A percentile compares a stretch with the other conserved stretches of the same genome.
These are phyloP conservation scores for Stemphylium lycopersici DNA, from an alignment of 2,329 filamentous ascomycete genomes.

Conservation along the genomic window DNA sequence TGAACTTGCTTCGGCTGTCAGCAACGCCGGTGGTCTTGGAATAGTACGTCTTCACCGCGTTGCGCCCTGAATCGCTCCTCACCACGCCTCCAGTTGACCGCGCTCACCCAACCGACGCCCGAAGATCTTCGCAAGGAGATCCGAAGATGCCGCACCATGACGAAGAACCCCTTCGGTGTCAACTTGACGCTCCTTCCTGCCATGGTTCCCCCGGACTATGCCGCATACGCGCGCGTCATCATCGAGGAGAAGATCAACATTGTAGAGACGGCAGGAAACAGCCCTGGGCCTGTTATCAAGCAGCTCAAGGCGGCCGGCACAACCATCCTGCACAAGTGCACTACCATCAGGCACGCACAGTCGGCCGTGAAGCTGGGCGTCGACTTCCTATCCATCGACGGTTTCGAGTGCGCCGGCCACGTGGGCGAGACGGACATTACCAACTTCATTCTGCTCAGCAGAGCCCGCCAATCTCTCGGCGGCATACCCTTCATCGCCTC, in stretches of 20 bases:
- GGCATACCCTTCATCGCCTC: constrained; percentile 89
- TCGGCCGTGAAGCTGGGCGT: constrained; percentile 93
- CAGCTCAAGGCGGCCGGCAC: constrained; percentile 81
- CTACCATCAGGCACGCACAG: constrained; percentile 89
- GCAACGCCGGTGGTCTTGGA: constrained; percentile 73
- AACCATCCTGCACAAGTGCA: constrained; percentile 95
- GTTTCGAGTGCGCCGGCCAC: constrained; percentile 94
- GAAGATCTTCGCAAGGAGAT: constrained; percentile 95
- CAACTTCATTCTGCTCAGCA: constrained; percentile 85
- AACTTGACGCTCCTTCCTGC: constrained; percentile 94
- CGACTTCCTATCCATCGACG: constrained; percentile 95
- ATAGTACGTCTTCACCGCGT: constrained; percentile 53
- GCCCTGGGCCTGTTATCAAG: constrained; percentile 86
- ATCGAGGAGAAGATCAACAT: constrained; percentile 92
- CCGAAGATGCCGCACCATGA: constrained; percentile 80
- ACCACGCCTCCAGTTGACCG: constrained; percentile 63
- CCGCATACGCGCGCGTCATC: constrained; percentile 86
- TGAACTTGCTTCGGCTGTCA: constrained; percentile 74
- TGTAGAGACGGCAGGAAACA: constrained; percentile 92
- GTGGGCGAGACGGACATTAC: constrained; percentile 88
- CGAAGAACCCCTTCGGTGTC: constrained; percentile 81
- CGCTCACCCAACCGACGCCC: constrained; percentile 89
- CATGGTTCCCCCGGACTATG: constrained; percentile 89
- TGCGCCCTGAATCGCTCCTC: constrained; percentile 6
- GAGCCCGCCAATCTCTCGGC: constrained; percentile 80